Evolutionary conservation across 441 rosid species (phyloP).

Genomic region (Corymbia calophylla): DNA sequence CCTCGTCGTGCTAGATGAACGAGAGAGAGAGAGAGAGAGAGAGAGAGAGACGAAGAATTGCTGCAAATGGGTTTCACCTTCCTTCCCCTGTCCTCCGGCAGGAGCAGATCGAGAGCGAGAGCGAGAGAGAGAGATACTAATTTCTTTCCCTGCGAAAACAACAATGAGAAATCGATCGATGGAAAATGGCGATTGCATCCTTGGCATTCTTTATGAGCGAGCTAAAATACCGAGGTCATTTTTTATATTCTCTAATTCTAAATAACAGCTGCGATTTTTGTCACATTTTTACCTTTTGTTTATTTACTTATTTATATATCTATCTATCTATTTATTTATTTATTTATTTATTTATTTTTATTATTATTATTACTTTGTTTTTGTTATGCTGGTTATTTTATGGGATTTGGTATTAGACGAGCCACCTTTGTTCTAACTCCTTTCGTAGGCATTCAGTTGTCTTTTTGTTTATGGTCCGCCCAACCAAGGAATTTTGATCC

Average conservation of each 20-base stretch:
- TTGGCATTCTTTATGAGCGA: not conserved
- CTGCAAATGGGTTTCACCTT: not conserved
- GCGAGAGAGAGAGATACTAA: not conserved
- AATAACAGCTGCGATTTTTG: not conserved
- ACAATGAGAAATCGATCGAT: not conserved
- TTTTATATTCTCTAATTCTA: not conserved
- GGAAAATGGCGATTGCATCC: not conserved
- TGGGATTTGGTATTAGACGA: not conserved
- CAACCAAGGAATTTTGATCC: not conserved
- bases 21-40: not conserved
- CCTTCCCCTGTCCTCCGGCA: not conserved
- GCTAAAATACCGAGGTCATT: not conserved
- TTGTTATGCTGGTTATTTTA: not conserved
- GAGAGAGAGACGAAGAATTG: not conserved
- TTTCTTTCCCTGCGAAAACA: not conserved
- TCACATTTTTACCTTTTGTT: not conserved
- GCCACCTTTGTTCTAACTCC: not conserved
- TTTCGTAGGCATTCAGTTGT: not conserved
- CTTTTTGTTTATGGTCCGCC: not conserved
- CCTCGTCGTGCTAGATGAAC: conserved; percentile 16
- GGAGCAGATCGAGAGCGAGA: conserved; percentile 18
- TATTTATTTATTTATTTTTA: too few relatives aligned
- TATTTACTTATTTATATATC: not conserved
- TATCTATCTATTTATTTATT: too few relatives aligned
- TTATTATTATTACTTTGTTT: not conserved